A percentile compares a stretch with the other conserved stretches of the same genome.
phyloP scores from a whole-genome alignment of 108 stramenopile genomes.

The Cyclostephanos invisitatus region DNA sequence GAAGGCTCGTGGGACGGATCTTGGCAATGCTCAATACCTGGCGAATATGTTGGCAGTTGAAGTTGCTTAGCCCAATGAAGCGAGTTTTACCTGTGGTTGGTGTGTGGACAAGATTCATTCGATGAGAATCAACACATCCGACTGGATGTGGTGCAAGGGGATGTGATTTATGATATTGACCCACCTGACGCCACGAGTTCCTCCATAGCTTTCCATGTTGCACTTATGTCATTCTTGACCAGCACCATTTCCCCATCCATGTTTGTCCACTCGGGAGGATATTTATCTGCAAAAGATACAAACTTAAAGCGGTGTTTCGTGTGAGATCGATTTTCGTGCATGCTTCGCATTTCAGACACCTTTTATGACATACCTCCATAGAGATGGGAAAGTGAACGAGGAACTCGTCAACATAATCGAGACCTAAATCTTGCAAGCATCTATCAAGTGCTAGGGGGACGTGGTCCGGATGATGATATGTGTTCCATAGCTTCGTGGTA shows the following conservation, averaged over 20 bases:
- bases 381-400: constrained; percentile 94
- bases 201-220: constrained; percentile 93
- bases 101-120: background rate
- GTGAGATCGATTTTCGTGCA: background rate
- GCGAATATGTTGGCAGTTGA: constrained; percentile 76
- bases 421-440: constrained; percentile 78
- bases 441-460: constrained; percentile 72
- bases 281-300: constrained; percentile 84
- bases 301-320: constrained; percentile 29
- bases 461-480: constrained; percentile 88
- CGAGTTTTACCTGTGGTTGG: constrained; percentile 44
- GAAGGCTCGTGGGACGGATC: constrained; percentile 83
- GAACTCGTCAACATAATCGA: constrained; percentile 92
- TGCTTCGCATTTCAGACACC: background rate
- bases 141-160: no score
- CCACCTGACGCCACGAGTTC: constrained; percentile 20
- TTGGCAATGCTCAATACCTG: constrained; percentile 70
- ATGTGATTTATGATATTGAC: no score
- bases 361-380: constrained; percentile 55
- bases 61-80: constrained; percentile 89
- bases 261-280: constrained; percentile 95
- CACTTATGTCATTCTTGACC: constrained; percentile 70
- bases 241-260: constrained; percentile 80
- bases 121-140: constrained; percentile 12
- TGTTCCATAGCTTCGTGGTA: constrained; percentile 95